phyloP scores from a whole-genome alignment of 768 basidiomycete genomes.

The Agaricus subrufescens region DNA sequence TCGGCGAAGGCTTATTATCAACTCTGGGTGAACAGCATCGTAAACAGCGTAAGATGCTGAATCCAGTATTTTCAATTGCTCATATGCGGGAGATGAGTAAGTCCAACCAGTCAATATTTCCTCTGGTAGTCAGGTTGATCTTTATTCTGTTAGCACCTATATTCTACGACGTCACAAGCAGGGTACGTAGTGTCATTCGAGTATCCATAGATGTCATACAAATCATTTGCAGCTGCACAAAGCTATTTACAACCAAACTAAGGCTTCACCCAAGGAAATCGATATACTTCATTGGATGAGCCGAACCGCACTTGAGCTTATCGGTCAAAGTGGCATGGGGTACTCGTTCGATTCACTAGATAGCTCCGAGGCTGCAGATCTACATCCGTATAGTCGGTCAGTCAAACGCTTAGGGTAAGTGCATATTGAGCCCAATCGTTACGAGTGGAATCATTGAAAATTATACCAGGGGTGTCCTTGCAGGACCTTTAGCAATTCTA shows the following conservation, averaged over 20 bases:
- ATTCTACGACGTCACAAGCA: constrained; percentile 26
- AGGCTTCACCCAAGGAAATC: constrained; percentile 27
- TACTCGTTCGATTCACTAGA: constrained; percentile 35
- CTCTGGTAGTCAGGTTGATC: not conserved
- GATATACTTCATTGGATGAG: constrained; percentile 34
- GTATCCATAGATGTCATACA: not conserved
- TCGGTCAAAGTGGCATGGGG: constrained; percentile 47
- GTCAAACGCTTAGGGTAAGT: constrained; percentile 27
- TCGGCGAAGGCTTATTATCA: constrained; percentile 23
- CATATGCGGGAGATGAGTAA: constrained; percentile 33
- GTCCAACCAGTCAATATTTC: not conserved
- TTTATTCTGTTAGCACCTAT: constrained; percentile 24
- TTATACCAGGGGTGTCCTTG: not conserved
- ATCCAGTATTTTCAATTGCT: constrained; percentile 36
- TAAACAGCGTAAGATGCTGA: constrained; percentile 39
- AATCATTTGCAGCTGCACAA: constrained; percentile 16
- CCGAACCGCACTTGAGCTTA: constrained; percentile 43
- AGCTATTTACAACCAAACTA: constrained; percentile 20
- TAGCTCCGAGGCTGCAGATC: constrained; percentile 14
- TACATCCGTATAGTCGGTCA: constrained; percentile 24
- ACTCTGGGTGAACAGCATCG: not conserved
- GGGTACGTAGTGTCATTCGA: constrained; percentile 13
- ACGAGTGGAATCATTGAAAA: not conserved
- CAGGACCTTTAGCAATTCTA: not conserved
- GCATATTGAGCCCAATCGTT: not conserved